Evolutionary conservation across 2,329 filamentous ascomycete species (phyloP).

Genomic region (Epicoccum nigrum): DNA sequence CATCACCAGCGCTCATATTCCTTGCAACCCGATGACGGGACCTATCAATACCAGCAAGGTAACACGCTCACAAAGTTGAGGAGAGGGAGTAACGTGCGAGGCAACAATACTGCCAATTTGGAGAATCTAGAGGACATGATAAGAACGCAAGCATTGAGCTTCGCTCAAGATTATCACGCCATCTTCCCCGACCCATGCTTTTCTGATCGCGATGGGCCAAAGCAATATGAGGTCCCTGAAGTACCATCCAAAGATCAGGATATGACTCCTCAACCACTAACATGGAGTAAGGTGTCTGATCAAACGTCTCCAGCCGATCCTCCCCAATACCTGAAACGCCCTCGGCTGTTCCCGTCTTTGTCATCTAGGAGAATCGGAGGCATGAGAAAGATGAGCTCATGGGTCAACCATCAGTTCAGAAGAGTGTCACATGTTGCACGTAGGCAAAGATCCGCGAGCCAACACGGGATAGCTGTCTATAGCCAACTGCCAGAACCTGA

Average conservation of each 20-base stretch:
- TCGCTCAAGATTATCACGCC: conserved; percentile 41
- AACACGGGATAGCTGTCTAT: not conserved
- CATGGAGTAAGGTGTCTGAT: conserved; percentile 26
- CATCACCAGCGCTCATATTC: conserved; percentile 2
- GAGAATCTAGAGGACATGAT: conserved; percentile 23
- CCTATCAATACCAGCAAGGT: not conserved
- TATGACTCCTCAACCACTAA: conserved; percentile 24
- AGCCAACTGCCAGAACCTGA: not conserved
- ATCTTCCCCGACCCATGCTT: conserved; percentile 34
- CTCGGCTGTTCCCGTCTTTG: not conserved
- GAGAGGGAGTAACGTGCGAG: not conserved
- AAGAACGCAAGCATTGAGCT: conserved; percentile 23
- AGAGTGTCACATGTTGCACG: not conserved
- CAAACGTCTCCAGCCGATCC: not conserved
- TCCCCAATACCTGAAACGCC: not conserved
- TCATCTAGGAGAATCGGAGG: not conserved
- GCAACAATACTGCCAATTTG: conserved; percentile 1
- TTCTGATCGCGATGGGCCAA: conserved; percentile 6
- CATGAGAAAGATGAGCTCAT: conserved; percentile 13
- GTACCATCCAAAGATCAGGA: conserved; percentile 12
- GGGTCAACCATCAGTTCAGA: conserved; percentile 3
- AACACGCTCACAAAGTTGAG: not conserved
- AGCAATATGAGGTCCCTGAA: not conserved
- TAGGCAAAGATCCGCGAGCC: not conserved
- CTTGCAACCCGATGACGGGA: not conserved